Evolutionary conservation across 441 rosid genomes (phyloP), one percentile per base, ranked within the genome.

Genomic region (Arabidopsis hybrid): DNA sequence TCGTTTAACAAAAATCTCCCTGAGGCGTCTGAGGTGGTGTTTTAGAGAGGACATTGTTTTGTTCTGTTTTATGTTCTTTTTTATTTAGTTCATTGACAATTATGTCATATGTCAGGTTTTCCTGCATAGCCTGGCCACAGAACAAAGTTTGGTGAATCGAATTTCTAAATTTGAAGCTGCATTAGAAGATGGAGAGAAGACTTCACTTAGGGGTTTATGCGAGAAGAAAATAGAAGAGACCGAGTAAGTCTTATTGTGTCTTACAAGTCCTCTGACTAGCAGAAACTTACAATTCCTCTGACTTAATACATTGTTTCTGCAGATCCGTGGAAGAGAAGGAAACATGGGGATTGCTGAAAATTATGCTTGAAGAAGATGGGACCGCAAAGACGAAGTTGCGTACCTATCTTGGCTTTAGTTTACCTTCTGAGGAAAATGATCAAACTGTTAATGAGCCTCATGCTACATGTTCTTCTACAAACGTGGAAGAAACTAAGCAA

Each of bases 161-260:
- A 89, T 97, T 29, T 86, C 97, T 61, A 97, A 90, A 81, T 95
- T 95, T 78, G 98, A 93, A 80, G 83, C 87, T 67, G 94, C 91
- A 10, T 82, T 95, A 76, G 95, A 87, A 65, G 86, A 86, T 81
- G 97, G 99, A 69, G 97, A 93, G 69, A 87, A 87, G 86, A 72
- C 93, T 57, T 84, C 84, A 14, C 68, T 95, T 53, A 87, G 86
- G 87, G 81, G 70, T 51, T 79, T 91, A 66, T 95, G n/a, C 4
- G 45, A 40, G 45, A 40, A 40, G 45, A 40, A 40, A 40, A 10
- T 2, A 10, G 86, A 86, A 60, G 97, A 90, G 67, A 79, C 91
- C 62, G 91, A 88, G 99, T 95, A 90, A 59, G 97, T 69, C 57
- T 76, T 57, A 65, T 11, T 75, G 26, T 72, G 46, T n/a, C n/a